Percentiles rank a stretch among this genome's conserved stretches.
Evolutionary conservation across 1,284 basidiomycete species (phyloP).

Genomic region (Cutaneotrichosporon cutaneum): DNA sequence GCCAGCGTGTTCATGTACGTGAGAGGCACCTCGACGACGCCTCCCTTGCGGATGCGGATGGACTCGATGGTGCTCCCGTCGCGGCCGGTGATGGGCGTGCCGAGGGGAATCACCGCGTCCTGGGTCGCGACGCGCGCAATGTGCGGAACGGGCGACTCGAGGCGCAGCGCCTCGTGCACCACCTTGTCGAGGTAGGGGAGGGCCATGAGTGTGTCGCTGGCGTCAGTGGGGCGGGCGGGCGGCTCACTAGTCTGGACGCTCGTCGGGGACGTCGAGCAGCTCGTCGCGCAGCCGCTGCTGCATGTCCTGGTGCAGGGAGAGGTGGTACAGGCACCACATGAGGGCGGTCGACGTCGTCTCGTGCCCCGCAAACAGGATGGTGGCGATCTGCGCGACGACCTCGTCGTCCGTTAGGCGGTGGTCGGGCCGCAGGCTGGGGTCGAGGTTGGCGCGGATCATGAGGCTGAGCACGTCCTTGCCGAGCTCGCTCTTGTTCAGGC

Average conservation of each 20-base stretch:
- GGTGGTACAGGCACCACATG: conserved; percentile 70
- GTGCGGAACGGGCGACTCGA: conserved; percentile 64
- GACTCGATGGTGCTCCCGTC: conserved; percentile 50
- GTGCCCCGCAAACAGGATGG: conserved; percentile 68
- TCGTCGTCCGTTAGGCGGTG: conserved; percentile 66
- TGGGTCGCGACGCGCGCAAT: conserved; percentile 63
- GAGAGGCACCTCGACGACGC: conserved; percentile 47
- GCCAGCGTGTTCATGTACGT: conserved; percentile 61
- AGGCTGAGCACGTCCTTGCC: conserved; percentile 52
- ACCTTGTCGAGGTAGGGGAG: conserved; percentile 64
- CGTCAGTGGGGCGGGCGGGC: neutral
- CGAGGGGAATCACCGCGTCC: conserved; percentile 64
- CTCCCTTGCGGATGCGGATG: conserved; percentile 42
- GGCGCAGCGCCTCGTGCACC: conserved; percentile 65
- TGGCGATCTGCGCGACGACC: conserved; percentile 71
- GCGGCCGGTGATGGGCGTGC: conserved; percentile 47
- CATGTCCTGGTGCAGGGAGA: conserved; percentile 59
- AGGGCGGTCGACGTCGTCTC: conserved; percentile 72
- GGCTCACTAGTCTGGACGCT: conserved; percentile 20
- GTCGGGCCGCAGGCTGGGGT: conserved; percentile 57
- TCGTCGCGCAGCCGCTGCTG: conserved; percentile 63
- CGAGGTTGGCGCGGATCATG: conserved; percentile 64
- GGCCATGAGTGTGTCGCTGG: conserved; percentile 43
- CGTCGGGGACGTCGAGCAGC: conserved; percentile 54
- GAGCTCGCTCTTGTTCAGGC: conserved; percentile 40